Evolutionary conservation across 331 rosid genomes (phyloP), one percentile per base, ranked within the genome.

Genomic region (Arachis monticola): DNA sequence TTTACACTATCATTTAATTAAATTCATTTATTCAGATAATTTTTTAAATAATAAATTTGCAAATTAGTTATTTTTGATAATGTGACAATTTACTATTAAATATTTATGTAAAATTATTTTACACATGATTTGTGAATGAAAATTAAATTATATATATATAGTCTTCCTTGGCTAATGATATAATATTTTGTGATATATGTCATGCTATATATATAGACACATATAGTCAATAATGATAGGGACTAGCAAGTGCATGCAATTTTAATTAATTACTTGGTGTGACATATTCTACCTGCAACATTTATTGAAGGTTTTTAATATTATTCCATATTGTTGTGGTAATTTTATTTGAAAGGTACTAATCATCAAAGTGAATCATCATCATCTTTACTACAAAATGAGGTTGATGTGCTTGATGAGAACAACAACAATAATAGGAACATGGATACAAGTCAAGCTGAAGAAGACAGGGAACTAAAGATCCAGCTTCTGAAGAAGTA

Each of bases 401-500:
- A 88, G 67, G 86, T 78, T 7, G 97, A 90, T 73, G 78, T 83
- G 66, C 63, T 30, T 13, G 84, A 85, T 40, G 85, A 84, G 82
- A 80, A 32, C 38, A 32, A 32, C 3, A 32, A 32, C 3, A 32
- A 35, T 35, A 35, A 2, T 35, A 35, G 40, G 4, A 35, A 85
- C 51, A 67, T 95, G 4, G 97, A 92, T 59, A 88, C 93, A 35
- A 35, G 40, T 0, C 90, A 85, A 68, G 97, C 92, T 0, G 99
- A 90, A 75, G 99, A 90, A 75, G 99, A 95, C 8, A 65, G 88
- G 60, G 99, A 95, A 69, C 82, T 95, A 0, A 95, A 92, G 63
- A 89, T 89, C 6, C 97, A 95, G 73, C 97, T 95, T 32, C 72
- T 95, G 79, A 88, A 96, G 48, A 95, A 89, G 78, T 95, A 95